A percentile compares a stretch with the other conserved stretches of the same genome.
Evolutionary conservation across 495 filamentous ascomycete species (phyloP).

Genomic region (Melanomma pulvis-pyrius): DNA sequence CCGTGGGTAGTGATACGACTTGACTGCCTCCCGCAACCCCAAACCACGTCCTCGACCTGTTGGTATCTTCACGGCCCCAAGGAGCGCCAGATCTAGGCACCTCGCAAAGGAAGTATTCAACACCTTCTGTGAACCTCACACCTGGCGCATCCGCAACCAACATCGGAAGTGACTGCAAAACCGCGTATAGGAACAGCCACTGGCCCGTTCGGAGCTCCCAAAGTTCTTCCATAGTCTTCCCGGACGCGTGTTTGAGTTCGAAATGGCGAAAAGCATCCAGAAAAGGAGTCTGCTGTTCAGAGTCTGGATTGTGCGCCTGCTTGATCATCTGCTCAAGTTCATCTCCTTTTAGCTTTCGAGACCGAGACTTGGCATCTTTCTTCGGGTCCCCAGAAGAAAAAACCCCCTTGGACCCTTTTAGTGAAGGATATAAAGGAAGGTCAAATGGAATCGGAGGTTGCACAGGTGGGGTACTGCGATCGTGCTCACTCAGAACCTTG

Average conservation of each 20-base stretch:
- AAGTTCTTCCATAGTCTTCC: conserved; percentile 73
- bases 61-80: conserved; percentile 76
- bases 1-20: conserved; percentile 75
- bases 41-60: conserved; percentile 75
- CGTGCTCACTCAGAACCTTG: conserved; percentile 79
- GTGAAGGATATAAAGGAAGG: conserved; percentile 72
- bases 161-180: conserved; percentile 88
- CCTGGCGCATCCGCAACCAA: conserved; percentile 85
- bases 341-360: conserved; percentile 72
- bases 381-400: conserved; percentile 66
- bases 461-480: conserved; percentile 83
- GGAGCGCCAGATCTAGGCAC: conserved; percentile 79
- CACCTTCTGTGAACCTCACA: conserved; percentile 72
- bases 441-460: conserved; percentile 92
- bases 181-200: conserved; percentile 93
- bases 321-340: conserved; percentile 74
- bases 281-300: conserved; percentile 65
- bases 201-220: conserved; percentile 77
- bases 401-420: conserved; percentile 63
- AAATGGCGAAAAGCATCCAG: conserved; percentile 80
- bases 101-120: conserved; percentile 97
- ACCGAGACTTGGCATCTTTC: conserved; percentile 66
- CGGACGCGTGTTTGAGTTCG: conserved; percentile 72
- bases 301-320: conserved; percentile 76
- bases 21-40: conserved; percentile 70